A percentile compares a stretch with the other conserved stretches of the same genome.
These are phyloP conservation scores for Microdochium nivale DNA, from an alignment of 2,329 filamentous ascomycete species.

Conservation along the genomic window DNA sequence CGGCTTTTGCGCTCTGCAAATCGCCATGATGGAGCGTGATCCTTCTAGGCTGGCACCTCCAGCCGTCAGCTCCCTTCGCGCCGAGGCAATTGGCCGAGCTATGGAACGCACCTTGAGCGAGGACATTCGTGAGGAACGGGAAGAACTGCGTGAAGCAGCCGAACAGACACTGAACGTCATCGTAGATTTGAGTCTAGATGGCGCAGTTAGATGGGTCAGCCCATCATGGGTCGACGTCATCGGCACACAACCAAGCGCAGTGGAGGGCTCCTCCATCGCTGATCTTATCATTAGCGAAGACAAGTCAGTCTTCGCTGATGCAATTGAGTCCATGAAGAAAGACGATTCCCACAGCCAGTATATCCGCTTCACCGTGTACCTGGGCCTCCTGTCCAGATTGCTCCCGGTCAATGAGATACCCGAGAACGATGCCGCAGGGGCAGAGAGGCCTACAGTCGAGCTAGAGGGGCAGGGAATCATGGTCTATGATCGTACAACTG, in stretches of 20 bases:
- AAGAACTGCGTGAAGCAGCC: constrained; percentile 89
- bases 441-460: constrained; percentile 52
- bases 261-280: constrained; percentile 69
- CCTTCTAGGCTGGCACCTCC: constrained; percentile 40
- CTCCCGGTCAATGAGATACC: constrained; percentile 33
- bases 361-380: constrained; percentile 67
- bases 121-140: constrained; percentile 85
- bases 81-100: constrained; percentile 31
- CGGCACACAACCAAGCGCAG: constrained; percentile 63
- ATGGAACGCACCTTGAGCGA: constrained; percentile 69
- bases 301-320: constrained; percentile 70
- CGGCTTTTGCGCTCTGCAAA: neutral
- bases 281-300: constrained; percentile 74
- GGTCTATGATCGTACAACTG: constrained; percentile 85
- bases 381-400: constrained; percentile 62
- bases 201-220: constrained; percentile 90
- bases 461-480: constrained; percentile 97
- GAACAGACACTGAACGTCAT: constrained; percentile 97
- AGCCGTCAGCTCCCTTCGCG: constrained; percentile 42
- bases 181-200: constrained; percentile 84
- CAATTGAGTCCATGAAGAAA: constrained; percentile 79
- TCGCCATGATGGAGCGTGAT: constrained; percentile 32
- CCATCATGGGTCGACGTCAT: constrained; percentile 93
- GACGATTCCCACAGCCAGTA: constrained; percentile 92
- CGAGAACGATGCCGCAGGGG: constrained; percentile 26